Conservation (phyloP, 2,329 filamentous ascomycete genomes). For the Pseudogymnoascus sp. region DNA sequence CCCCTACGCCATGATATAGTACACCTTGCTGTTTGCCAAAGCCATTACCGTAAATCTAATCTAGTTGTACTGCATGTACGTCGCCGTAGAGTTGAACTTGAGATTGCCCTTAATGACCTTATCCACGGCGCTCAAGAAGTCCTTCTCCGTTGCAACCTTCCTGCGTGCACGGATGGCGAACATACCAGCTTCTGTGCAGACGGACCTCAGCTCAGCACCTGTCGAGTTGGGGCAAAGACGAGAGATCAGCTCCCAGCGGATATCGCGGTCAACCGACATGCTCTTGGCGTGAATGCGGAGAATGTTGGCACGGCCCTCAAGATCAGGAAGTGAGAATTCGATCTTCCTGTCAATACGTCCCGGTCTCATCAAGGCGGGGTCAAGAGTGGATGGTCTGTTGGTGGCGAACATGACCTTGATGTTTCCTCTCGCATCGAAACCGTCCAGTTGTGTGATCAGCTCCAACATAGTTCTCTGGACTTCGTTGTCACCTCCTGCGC, state of each 20-base stretch:
- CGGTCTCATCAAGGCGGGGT: slow-evolving; percentile 94
- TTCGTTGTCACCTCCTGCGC: slow-evolving; percentile 93
- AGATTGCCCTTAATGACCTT: slow-evolving; percentile 99
- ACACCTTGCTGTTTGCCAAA: slow-evolving; percentile 10
- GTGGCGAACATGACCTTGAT: slow-evolving; percentile 99
- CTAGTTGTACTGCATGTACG: slow-evolving; percentile 99
- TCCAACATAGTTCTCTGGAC: slow-evolving; percentile 98
- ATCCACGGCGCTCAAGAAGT: slow-evolving; percentile 94
- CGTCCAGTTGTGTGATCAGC: slow-evolving; percentile 91
- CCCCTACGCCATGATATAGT: slow-evolving; percentile 10
- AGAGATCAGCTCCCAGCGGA: slow-evolving; percentile 97
- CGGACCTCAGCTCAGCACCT: slow-evolving; percentile 88
- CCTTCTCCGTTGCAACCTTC: slow-evolving; percentile 98
- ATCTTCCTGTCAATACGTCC: slow-evolving; percentile 98
- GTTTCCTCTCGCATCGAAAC: slow-evolving; percentile 92
- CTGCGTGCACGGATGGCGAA: slow-evolving; percentile 89
- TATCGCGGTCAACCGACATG: slow-evolving; percentile 98
- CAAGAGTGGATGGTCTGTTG: slow-evolving; percentile 89
- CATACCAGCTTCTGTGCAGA: slow-evolving; percentile 98
- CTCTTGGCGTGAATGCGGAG: slow-evolving; percentile 98
- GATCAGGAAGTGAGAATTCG: slow-evolving; percentile 93
- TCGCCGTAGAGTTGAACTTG: slow-evolving; percentile 98
- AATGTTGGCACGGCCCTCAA: slow-evolving; percentile 95
- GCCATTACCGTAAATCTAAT: slow-evolving; percentile 12
- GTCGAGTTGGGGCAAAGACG: slow-evolving; percentile 95